A percentile compares a stretch with the other conserved stretches of the same genome.
Conservation (phyloP, 2,329 filamentous ascomycete species). For the Leptosphaerulina australis region DNA sequence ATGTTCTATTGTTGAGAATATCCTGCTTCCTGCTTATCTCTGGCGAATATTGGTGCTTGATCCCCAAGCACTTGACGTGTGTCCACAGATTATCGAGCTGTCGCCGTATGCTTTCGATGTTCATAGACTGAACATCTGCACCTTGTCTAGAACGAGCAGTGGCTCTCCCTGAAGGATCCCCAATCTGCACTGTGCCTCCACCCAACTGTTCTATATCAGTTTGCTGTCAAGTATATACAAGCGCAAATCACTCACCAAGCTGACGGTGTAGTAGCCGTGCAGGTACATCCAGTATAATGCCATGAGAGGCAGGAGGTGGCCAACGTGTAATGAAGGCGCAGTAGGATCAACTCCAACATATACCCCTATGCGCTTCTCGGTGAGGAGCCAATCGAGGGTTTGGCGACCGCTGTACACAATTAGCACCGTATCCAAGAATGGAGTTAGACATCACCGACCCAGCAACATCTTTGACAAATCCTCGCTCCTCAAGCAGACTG, state of each 20-base stretch:
- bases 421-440: slow-evolving; percentile 7
- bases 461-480: slow-evolving; percentile 74
- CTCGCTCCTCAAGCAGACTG: slow-evolving; percentile 71
- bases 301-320: slow-evolving; percentile 82
- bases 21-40: slow-evolving; percentile 70
- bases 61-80: slow-evolving; percentile 71
- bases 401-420: slow-evolving; percentile 50
- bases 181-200: slow-evolving; percentile 76
- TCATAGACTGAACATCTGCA: slow-evolving; percentile 62
- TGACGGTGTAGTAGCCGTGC: slow-evolving; percentile 71
- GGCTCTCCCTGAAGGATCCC: slow-evolving; percentile 76
- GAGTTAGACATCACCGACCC: slow-evolving; percentile 63
- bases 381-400: slow-evolving; percentile 68
- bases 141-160: slow-evolving; percentile 63
- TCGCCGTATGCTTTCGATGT: slow-evolving; percentile 70
- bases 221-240: slow-evolving; percentile 8
- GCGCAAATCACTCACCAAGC: slow-evolving; percentile 55
- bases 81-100: slow-evolving; percentile 75
- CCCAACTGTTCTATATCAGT: slow-evolving; percentile 59
- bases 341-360: slow-evolving; percentile 87
- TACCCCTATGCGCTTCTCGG: slow-evolving; percentile 68
- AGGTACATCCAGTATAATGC: slow-evolving; percentile 83
- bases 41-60: slow-evolving; percentile 67
- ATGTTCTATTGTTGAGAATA: slow-evolving; percentile 80
- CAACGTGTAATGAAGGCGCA: slow-evolving; percentile 77